phyloP scores from a whole-genome alignment of 2,329 filamentous ascomycete species.

The Trichoderma sp. region DNA sequence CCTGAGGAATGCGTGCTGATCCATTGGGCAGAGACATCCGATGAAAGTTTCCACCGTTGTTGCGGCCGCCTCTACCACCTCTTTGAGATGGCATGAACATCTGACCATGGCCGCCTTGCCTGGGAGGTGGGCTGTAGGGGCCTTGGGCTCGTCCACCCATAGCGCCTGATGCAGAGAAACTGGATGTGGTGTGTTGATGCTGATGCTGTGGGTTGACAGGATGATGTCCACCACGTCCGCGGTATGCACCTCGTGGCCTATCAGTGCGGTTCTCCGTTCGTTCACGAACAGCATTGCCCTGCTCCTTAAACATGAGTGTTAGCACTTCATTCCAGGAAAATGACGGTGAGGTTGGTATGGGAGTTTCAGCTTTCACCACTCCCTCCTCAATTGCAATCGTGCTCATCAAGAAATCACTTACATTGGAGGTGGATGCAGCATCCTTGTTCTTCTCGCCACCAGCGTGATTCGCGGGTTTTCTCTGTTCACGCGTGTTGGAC shows the following conservation, averaged over 20 bases:
- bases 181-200: constrained; percentile 31
- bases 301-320: constrained; percentile 26
- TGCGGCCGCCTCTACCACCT: constrained; percentile 37
- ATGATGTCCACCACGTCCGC: constrained; percentile 46
- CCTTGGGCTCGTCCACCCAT: constrained; percentile 34
- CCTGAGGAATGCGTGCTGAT: constrained; percentile 34
- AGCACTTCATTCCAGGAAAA: constrained; percentile 3
- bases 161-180: constrained; percentile 37
- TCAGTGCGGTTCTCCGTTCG: constrained; percentile 40
- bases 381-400: background rate
- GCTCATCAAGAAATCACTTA: constrained; percentile 33
- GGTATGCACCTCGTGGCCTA: constrained; percentile 43
- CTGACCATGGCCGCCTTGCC: constrained; percentile 39
- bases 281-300: constrained; percentile 29
- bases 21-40: constrained; percentile 41
- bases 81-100: constrained; percentile 34
- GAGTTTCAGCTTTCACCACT: background rate
- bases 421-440: constrained; percentile 31
- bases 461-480: constrained; percentile 40
- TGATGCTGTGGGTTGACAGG: constrained; percentile 35
- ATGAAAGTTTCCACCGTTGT: constrained; percentile 35
- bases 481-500: constrained; percentile 41
- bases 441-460: constrained; percentile 43
- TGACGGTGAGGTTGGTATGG: background rate
- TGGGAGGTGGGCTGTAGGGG: constrained; percentile 45